Conservation (phyloP, 108 stramenopile species). For the Aurantiochytrium sp. region DNA sequence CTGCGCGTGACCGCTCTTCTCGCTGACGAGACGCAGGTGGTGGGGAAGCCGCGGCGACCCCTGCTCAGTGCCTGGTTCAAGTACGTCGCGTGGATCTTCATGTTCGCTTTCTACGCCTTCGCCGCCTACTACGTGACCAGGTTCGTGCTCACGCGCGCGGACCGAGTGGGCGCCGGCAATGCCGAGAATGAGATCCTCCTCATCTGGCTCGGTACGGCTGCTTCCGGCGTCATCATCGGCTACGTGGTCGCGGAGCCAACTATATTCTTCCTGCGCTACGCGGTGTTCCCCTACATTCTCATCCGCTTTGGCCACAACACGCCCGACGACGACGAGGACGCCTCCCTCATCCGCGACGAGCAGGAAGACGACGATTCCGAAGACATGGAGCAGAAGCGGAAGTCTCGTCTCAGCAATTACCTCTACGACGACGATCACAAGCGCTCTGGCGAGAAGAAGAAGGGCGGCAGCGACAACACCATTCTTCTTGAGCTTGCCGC, state of each 20-base stretch:
- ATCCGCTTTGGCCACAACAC: background rate
- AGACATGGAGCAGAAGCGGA: background rate
- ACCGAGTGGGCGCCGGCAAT: background rate
- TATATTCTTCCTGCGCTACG: background rate
- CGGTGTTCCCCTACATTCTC: background rate
- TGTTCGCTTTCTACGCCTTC: background rate
- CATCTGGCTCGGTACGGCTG: background rate
- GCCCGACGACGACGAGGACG: background rate
- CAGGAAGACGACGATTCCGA: no score
- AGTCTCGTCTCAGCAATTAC: background rate
- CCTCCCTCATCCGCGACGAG: background rate
- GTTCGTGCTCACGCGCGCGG: constrained; percentile 4
- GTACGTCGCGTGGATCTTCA: background rate
- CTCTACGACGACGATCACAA: background rate
- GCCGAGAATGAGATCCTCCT: background rate
- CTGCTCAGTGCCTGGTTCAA: background rate
- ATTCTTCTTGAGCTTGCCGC: background rate
- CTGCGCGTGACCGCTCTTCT: background rate
- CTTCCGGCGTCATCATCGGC: background rate
- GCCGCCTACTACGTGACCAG: background rate
- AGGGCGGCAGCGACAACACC: background rate
- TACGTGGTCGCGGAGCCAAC: background rate
- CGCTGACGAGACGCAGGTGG: background rate
- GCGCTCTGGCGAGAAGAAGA: background rate
- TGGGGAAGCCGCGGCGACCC: background rate